phyloP scores from a whole-genome alignment of 73 alveolate species.

The Paramecium sexaurelia region DNA sequence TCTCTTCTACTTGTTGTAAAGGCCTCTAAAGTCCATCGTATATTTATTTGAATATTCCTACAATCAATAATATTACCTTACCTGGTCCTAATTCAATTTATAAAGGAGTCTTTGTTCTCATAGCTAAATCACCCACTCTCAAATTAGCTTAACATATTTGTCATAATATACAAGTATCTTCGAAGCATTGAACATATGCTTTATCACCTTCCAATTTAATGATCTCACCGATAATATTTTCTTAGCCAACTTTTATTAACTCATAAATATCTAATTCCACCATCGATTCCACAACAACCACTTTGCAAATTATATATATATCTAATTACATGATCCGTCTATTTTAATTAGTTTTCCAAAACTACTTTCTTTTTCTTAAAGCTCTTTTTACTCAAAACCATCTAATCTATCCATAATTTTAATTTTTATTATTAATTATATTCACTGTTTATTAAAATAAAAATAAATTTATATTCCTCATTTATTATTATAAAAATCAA shows the following conservation, averaged over 20 bases:
- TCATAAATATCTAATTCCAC: constrained; percentile 97
- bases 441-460: too few relatives aligned
- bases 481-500: too few relatives aligned
- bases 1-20: background rate
- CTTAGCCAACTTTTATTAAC: constrained; percentile 95
- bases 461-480: too few relatives aligned
- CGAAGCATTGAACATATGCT: constrained; percentile 97
- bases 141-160: constrained; percentile 76
- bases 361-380: background rate
- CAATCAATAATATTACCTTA: background rate
- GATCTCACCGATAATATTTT: constrained; percentile 95
- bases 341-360: background rate
- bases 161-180: constrained; percentile 78
- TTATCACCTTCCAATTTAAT: constrained; percentile 95
- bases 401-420: too few relatives aligned
- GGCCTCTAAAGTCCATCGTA: constrained; percentile 76
- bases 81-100: constrained; percentile 97
- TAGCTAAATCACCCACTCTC: constrained; percentile 95
- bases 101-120: constrained; percentile 90
- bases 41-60: constrained; percentile 74
- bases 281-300: constrained; percentile 96
- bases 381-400: background rate
- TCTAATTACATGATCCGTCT: background rate
- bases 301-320: background rate
- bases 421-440: too few relatives aligned